Evolutionary conservation across 1,139 yeast genomes (phyloP), one percentile per base, ranked within the genome.

Genomic region (Debaryomyces singareniensis): DNA sequence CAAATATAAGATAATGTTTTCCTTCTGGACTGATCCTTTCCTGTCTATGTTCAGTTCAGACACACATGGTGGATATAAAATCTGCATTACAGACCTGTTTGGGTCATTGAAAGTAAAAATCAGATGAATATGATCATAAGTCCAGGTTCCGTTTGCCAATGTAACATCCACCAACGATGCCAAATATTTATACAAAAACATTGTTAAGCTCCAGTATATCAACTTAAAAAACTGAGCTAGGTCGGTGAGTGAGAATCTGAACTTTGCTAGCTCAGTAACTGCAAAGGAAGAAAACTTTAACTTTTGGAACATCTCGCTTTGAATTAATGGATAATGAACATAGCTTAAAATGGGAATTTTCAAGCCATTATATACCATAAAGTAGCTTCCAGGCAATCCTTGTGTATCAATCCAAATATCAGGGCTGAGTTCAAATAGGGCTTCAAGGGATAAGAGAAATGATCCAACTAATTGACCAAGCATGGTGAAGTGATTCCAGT

Each of bases 321-420:
- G 94, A 27, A 93, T 78, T 10, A 89, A 75, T 1, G 99, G 99
- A 57, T 85, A 93, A 59, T 93, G 98, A 13, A 87, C 87, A 48
- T 93, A 93, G 1, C 96, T 76, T 18, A 83, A 60, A 20, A 91
- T 70, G 2, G 98, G 98, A 18, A 86, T 61, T 37, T 71, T 67
- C 26, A 83, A 61, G 25, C 75, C 48, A 43, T 60, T 49, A 13
- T 68, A 55, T 0, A 84, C 74, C 21, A 78, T 45, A 25, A 50
- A 45, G 51, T 87, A 87, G 20, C 81, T 63, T 34, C 91, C 91
- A 1, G 98, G 97, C 36, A 85, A 75, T 0, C 98, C 98, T 70
- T 86, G 81, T 2, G 98, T 89, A 49, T 93, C 98, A 21, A 91
- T 67, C 76, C 89, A 87, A n/a, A 87, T 69, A 53, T 91, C 97